Percentiles rank a stretch among this genome's conserved stretches.
phyloP scores from a whole-genome alignment of 495 filamentous ascomycete species.

The Emericellopsis terricola region DNA sequence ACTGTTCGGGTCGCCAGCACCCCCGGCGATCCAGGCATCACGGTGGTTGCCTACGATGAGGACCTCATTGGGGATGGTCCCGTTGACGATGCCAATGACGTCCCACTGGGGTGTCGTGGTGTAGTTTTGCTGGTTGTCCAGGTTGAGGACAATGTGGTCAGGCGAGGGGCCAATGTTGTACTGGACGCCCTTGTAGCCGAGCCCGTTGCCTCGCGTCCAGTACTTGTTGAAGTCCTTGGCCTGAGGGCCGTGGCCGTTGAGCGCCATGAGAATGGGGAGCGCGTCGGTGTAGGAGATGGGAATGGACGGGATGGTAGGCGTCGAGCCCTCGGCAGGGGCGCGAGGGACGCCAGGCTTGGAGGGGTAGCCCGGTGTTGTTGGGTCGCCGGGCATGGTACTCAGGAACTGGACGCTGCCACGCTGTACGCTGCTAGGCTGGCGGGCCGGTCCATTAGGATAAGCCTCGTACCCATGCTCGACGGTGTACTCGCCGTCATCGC shows the following conservation, averaged over 20 bases:
- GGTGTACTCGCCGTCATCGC: slow-evolving; percentile 68
- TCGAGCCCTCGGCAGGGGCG: slow-evolving; percentile 43
- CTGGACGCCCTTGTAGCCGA: slow-evolving; percentile 66
- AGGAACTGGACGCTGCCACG: slow-evolving; percentile 80
- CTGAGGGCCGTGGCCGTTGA: slow-evolving; percentile 75
- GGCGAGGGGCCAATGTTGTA: slow-evolving; percentile 89
- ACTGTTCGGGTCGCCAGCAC: slow-evolving; percentile 73
- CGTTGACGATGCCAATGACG: slow-evolving; percentile 86
- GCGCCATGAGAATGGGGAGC: slow-evolving; percentile 64
- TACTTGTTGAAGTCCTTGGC: slow-evolving; percentile 56
- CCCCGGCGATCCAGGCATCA: slow-evolving; percentile 85
- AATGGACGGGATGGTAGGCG: slow-evolving; percentile 77
- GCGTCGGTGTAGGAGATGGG: slow-evolving; percentile 83
- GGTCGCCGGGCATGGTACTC: slow-evolving; percentile 43
- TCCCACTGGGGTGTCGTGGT: slow-evolving; percentile 84
- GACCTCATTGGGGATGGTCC: slow-evolving; percentile 65
- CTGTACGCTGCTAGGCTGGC: slow-evolving; percentile 80
- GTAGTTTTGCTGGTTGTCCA: slow-evolving; percentile 80
- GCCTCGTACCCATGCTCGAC: slow-evolving; percentile 61
- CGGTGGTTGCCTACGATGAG: slow-evolving; percentile 90
- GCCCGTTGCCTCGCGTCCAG: slow-evolving; percentile 53
- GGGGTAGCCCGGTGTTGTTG: slow-evolving; percentile 84
- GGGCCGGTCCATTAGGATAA: slow-evolving; percentile 77
- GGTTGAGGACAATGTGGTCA: slow-evolving; percentile 52
- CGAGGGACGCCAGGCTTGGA: slow-evolving; percentile 82